Evolutionary conservation across 75 land plant genomes (phyloP), one percentile per base, ranked within the genome.

Genomic region (Isoetes taiwanensis): DNA sequence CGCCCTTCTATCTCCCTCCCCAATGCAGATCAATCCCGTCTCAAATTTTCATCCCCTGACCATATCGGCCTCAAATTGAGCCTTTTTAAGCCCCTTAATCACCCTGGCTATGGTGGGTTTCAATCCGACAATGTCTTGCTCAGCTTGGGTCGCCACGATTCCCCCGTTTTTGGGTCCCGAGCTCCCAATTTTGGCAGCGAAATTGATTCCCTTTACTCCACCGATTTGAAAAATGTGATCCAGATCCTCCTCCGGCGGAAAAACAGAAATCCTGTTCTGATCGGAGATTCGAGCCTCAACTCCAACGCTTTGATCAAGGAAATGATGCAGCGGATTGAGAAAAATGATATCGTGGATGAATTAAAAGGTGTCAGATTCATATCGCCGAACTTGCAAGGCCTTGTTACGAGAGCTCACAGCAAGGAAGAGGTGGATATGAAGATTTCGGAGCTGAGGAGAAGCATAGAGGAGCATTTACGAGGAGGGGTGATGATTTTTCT

Each of bases 221-320:
- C 38, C 38, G 38, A 9, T 37, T 14, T 14, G 14, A 64, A 64
- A 32, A 59, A 54, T 43, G 69, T 86, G 19, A n/a, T 80, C 0
- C 86, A 90, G 5, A 66, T 90, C 28, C 33, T 90, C 14, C 1
- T 56, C 35, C 56, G 75, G 48, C 27, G 28, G 25, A 66, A 61
- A 57, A 85, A 76, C 59, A 64, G 76, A 56, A 90, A 90, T 32
- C 84, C 96, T 8, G 54, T 90, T 25, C 48, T 90, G 34, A 76
- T 86, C 0, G 83, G 90, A 0, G 96, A 89, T 9, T 58, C 78
- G 6, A 70, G 72, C 43, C 77, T 80, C 12, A 61, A 46, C 10
- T 64, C 71, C 8, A 74, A 74, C 34, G 60, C 57, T 12, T 67
- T 85, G n/a, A 33, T 76, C 39, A 70, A 57, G 54, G 80, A 85